Conservation (phyloP, 2,329 filamentous ascomycete species). For the Aspergillus fijiensis region DNA sequence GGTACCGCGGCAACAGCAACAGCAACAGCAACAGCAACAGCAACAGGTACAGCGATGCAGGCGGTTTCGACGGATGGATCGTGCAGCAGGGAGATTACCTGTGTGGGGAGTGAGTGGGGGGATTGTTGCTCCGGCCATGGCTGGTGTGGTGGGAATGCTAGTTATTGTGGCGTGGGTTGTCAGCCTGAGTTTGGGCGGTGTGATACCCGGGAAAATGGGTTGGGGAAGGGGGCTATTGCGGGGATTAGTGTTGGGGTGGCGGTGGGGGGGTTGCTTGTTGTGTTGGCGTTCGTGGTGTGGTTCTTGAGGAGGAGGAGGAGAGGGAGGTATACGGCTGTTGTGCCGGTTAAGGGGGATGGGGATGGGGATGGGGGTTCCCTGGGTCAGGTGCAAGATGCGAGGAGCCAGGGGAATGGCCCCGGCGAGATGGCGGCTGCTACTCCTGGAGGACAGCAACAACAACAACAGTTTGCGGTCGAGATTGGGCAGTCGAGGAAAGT, state of each 20-base stretch:
- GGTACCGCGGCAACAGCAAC: neutral
- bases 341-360: too few relatives aligned
- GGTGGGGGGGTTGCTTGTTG: neutral
- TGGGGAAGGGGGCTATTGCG: constrained; percentile 9
- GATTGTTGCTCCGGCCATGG: constrained; percentile 1
- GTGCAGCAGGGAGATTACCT: neutral
- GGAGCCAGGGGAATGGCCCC: too few relatives aligned
- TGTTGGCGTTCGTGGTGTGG: constrained; percentile 3
- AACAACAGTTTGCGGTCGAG: too few relatives aligned
- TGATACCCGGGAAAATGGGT: neutral
- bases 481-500: too few relatives aligned
- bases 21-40: too few relatives aligned
- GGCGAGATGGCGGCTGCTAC: too few relatives aligned
- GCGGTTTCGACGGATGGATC: neutral
- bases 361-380: too few relatives aligned
- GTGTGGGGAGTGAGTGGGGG: neutral
- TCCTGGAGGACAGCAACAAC: too few relatives aligned
- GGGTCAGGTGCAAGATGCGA: too few relatives aligned
- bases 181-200: neutral
- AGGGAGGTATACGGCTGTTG: neutral
- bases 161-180: neutral
- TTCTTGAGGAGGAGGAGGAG: constrained; percentile 1
- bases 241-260: constrained; percentile 8
- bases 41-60: neutral
- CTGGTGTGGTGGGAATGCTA: neutral